These are phyloP conservation scores for Prunus persica DNA, from an alignment of 306 rosid species.

Conservation along the genomic window Prunus_persica_NCBIv2 NC_034011.1:26817501-26818000, in stretches of 20 bases:
- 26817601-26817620: neutral
- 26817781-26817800: neutral
- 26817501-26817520: too few species aligned
- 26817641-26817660: too few species aligned
- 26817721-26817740: neutral
- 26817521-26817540: too few species aligned
- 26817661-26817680: too few species aligned
- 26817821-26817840: constrained; percentile 16
- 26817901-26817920: constrained; percentile 3
- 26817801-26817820: constrained; percentile 3
- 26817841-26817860: constrained; percentile 3
- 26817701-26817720: neutral
- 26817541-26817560: too few species aligned
- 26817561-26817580: too few species aligned
- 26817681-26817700: too few species aligned
- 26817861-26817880: constrained; percentile 16
- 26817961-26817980: neutral
- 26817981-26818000: neutral
- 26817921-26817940: neutral
- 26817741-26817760: neutral
- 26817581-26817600: too few species aligned
- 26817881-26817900: neutral
- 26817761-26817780: neutral
- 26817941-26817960: too few species aligned
- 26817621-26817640: neutral